Conservation (phyloP, 352 stramenopile species). For the Phytopythium vexans region DNA sequence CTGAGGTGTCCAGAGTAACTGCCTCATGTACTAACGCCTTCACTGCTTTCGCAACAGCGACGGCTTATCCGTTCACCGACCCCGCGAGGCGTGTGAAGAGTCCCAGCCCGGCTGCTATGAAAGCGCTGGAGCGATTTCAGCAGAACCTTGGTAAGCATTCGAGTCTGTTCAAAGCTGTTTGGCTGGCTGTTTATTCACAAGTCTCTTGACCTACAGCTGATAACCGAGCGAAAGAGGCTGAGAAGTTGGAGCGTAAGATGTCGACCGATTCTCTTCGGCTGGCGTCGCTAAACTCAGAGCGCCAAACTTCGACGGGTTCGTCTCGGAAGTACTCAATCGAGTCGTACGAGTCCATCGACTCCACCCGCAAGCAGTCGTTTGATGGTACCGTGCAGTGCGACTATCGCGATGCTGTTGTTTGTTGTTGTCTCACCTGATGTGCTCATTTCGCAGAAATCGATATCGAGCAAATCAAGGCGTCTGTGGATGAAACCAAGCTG, state of each 20-base stretch:
- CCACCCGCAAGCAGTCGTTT: conserved; percentile 31
- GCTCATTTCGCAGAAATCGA: conserved; percentile 29
- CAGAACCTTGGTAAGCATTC: conserved; percentile 41
- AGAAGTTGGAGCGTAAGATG: conserved; percentile 25
- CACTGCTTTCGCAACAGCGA: conserved; percentile 14
- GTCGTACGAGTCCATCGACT: conserved; percentile 34
- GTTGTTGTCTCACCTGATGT: conserved; percentile 1
- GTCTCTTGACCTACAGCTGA: conserved; percentile 13
- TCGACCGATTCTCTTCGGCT: conserved; percentile 31
- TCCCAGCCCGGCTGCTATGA: conserved; percentile 35
- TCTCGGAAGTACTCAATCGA: conserved; percentile 22
- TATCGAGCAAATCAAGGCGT: conserved; percentile 53
- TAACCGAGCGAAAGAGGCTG: conserved; percentile 25
- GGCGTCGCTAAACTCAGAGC: conserved; percentile 24
- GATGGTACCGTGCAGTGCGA: conserved; percentile 16
- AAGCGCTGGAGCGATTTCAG: conserved; percentile 55
- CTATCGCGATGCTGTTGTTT: not conserved
- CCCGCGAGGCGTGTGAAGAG: conserved; percentile 35
- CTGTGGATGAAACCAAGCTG: conserved; percentile 44
- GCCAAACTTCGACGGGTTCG: conserved; percentile 18
- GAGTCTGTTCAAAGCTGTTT: not conserved
- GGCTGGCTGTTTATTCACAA: not conserved
- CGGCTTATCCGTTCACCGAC: conserved; percentile 66
- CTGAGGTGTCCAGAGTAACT: not conserved
- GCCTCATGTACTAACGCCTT: not conserved